Evolutionary conservation across 1,284 basidiomycete species (phyloP), one percentile per base, ranked within the genome.

Genomic region (Sphagnurus paluster): DNA sequence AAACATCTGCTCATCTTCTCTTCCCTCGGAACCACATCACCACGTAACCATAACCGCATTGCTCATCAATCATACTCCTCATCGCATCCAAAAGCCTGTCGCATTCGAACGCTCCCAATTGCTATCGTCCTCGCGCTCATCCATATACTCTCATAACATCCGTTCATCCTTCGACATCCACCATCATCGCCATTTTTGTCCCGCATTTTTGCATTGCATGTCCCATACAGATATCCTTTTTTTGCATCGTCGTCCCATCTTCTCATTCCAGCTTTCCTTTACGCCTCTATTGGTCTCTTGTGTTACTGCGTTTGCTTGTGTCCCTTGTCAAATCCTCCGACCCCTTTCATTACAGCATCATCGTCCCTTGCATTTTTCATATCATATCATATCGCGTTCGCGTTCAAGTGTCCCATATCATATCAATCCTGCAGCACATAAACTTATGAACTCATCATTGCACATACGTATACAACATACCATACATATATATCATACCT

Each of bases 141-240:
- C 20, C 8, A n/a, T n/a, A n/a, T 14, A 37, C 3, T 8, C 35
- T 19, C 14, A 13, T 24, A n/a, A 17, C 37, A 24, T 5, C 34
- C 34, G 7, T n/a, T 34, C 33, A 17, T 17, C 16, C 14, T 16
- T 19, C 33, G 13, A 28, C 23, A 35, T 35, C 34, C 3, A 35
- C 23, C 16, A 20, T 19, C 38, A 39, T 28, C 24, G 13, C 7
- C 4, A 26, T 14, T 39, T 28, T 39, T 39, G 38, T 39, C 38
- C 16, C 14, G 38, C 38, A 43, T 36, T 25, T 43, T 28, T 36
- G 33, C 34, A 25, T 25, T n/a, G 38, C 38, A 39, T 39, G 38
- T 39, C 8, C 35, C 33, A 28, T 42, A 34, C 32, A n/a, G 3
- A 13, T 25, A 34, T 24, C 9, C 30, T 21, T 23, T 42, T 34